Evolutionary conservation across 768 basidiomycete genomes (phyloP), one percentile per base, ranked within the genome.

Genomic region (Pisolithus microcarpus): DNA sequence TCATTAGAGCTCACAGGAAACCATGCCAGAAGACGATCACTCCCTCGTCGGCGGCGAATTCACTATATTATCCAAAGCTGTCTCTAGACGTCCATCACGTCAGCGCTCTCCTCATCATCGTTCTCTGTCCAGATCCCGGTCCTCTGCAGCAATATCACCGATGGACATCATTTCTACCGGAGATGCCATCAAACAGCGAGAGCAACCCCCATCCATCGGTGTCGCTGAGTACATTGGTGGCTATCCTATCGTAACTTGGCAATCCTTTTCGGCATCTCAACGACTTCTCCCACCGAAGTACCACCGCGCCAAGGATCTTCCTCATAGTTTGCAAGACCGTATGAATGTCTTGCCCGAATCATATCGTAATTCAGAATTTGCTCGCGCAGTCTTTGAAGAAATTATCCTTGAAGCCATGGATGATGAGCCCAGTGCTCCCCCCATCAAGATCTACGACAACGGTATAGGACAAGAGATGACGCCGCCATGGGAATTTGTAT

Each of bases 401-500:
- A 75, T 75, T 54, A 90, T 93, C 13, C 66, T 67, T 15, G 78
- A 85, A 54, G 85, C 85, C 0, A 73, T 73, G 19, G 68, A 72
- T 5, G 82, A 85, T 56, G 90, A 92, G 53, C 83, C 80, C 0
- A 61, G 77, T 42, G 84, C 87, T 2, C 89, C 87, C 0, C 69
- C 68, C 5, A 87, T 95, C 58, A 67, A 67, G 15, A 75, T 95
- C 23, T 65, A 52, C 38, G 63, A 80, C 46, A 91, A 93, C 58
- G 65, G 76, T 0, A 70, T 90, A 21, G 88, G 89, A 53, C 62
- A 73, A 8, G 84, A 86, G 53, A 72, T 79, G 9, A 78, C 83
- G 19, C 91, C 92, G 0, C 78, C 78, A 23, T 91, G 87, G 80
- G 91, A 95, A 59, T 96, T 93, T 59, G 73, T 84, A 53, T 95